Percentiles rank a stretch among this genome's conserved stretches.
Conservation (phyloP, 805 yeast genomes). For the Saccharomycopsis sp. region DNA sequence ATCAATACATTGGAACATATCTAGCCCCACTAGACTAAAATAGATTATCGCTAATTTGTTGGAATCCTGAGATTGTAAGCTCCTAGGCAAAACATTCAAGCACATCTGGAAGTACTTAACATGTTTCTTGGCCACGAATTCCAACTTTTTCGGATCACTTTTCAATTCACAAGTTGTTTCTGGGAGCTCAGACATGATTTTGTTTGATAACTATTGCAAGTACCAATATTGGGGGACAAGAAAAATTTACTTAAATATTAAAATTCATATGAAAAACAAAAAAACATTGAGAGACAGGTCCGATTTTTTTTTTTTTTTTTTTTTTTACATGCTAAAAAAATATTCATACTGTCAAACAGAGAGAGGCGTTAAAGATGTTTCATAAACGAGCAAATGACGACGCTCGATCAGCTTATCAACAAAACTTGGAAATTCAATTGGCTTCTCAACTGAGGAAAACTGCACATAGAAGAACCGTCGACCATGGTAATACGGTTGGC, state of each 20-base stretch:
- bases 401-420: conserved; percentile 17
- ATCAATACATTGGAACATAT: conserved; percentile 34
- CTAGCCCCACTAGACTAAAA: conserved; percentile 60
- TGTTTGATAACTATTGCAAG: no score
- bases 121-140: conserved; percentile 25
- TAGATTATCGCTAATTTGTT: conserved; percentile 64
- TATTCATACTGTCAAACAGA: no score
- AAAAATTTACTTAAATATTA: no score
- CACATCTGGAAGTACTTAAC: conserved; percentile 43
- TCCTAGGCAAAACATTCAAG: conserved; percentile 46
- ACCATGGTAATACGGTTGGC: conserved; percentile 70
- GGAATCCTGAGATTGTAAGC: conserved; percentile 57
- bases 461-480: conserved; percentile 63
- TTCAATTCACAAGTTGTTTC: no score
- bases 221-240: no score
- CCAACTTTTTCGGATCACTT: background rate
- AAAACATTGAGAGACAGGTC: no score
- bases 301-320: no score
- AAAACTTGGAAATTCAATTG: conserved; percentile 25
- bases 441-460: conserved; percentile 42
- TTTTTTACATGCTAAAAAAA: no score
- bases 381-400: no score
- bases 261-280: no score
- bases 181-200: no score
- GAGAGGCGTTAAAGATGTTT: no score